phyloP scores from a whole-genome alignment of 2,329 filamentous ascomycete genomes.

The Arthrobotrys conoides region DNA sequence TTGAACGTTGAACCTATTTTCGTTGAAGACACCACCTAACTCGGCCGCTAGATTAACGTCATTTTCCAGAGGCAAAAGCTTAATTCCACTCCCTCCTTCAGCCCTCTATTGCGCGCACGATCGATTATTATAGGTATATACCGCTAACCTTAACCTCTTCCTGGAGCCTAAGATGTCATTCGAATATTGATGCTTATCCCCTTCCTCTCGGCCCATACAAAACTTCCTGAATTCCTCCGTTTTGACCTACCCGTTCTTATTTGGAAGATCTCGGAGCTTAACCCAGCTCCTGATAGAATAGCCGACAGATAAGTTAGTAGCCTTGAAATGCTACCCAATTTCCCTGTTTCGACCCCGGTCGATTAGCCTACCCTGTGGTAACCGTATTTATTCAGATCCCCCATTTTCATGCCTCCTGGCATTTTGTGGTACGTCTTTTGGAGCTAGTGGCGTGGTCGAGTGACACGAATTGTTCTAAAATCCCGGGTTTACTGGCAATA shows the following conservation, averaged over 20 bases:
- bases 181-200: background rate
- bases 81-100: background rate
- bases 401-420: conserved; percentile 7
- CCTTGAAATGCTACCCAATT: conserved; percentile 1
- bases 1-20: background rate
- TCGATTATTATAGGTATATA: background rate
- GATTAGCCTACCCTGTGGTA: background rate
- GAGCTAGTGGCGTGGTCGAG: background rate
- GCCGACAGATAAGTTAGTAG: background rate
- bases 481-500: background rate
- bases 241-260: background rate
- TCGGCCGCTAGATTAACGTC: background rate
- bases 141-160: background rate
- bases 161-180: conserved; percentile 1
- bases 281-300: background rate
- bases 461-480: background rate
- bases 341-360: background rate
- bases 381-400: background rate
- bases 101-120: background rate
- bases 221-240: background rate
- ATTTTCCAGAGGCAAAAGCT: background rate
- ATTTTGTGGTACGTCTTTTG: conserved; percentile 11
- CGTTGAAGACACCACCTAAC: background rate
- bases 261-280: background rate
- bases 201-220: background rate